Base-by-base conservation (phyloP, 2,329 filamentous ascomycete species). In the Aspergillus aculeatinus region DNA sequence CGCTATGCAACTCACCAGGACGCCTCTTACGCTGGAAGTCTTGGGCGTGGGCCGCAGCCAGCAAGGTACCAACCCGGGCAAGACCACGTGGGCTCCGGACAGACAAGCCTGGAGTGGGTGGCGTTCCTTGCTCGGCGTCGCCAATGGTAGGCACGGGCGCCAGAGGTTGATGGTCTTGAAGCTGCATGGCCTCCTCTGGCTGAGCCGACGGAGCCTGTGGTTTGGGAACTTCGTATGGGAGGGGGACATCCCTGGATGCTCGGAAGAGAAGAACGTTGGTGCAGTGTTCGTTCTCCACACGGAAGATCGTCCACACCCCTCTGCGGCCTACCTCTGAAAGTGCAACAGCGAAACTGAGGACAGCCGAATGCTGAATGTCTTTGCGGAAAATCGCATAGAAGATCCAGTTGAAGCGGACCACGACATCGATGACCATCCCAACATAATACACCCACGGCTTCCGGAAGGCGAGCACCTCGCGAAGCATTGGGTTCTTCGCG, bases 281-380 rank as follows among this genome's bases (percentile, higher is more conserved):
- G 77, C 92, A 96, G 77, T 99, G 95, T 70, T 99, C 95, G 74
- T 99, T 99, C 76, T 99, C 95, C 27, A 99, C 93, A 47, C 95
- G 91, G 74, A 99, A 90, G 4, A 98, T 81, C 0, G 89, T 88
- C 95, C 95, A 99, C 72, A 97, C 86, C 62, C 92, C 93, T 72
- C 95, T 82, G 33, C 95, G 87, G n/a, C 85, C 82, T 23, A 96
- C 86, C 74, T 99, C 95, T 9, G 88, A 85, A 3, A 97, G 79
- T 1, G 85, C 83, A 16, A 97, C 86, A 31, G 90, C 67, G 75
- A 98, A 98, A 1, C 91, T 92, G 5, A 92, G 84, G 2, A 92
- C 74, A 3, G 90, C 90, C 1, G 89, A 94, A 74, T 98, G 93
- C 70, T 97, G 92, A 0, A 88, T 77, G 69, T 96, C 83, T 63